Evolutionary conservation across 2,329 filamentous ascomycete genomes (phyloP), one percentile per base, ranked within the genome.

Genomic region (Macrophomina tecta): DNA sequence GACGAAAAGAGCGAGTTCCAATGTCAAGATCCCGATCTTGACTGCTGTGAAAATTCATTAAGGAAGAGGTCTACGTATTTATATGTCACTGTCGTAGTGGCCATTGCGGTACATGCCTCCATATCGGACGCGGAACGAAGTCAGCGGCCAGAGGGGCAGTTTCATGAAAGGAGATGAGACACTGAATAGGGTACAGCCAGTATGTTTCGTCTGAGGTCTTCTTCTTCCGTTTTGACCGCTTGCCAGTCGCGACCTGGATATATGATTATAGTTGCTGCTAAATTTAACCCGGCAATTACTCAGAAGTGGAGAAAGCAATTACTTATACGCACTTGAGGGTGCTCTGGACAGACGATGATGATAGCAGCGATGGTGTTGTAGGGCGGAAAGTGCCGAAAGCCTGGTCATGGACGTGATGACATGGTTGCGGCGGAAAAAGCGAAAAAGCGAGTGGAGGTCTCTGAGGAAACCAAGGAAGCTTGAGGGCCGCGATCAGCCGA

Each of bases 371-470:
- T 28, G 48, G 48, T 14, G 9, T 12, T 30, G 9, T 1, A 28
- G 6, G 18, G 18, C 48, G 48, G 48, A 30, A 5, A 28, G 2
- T 51, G 23, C 48, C 23, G 48, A 3, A 51, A 51, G 14, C 18
- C 5, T 14, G 7, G n/a, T 28, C 8, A 28, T 28, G 48, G 9
- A 14, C 48, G 8, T 18, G 5, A 4, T 28, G 23, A 30, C 12
- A 51, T 51, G 23, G 48, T 51, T 32, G 9, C 9, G 23, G 48
- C 30, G 48, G 48, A n/a, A 51, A 48, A 51, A 51, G 48, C 12
- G 48, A 51, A 51, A 51, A 23, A 45, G 16, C 11, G 38, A 18
- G 48, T 51, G 48, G 48, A n/a, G 48, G 32, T 51, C 48, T 51
- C 23, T 0, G 48, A 30, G 5, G 16, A 14, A 9, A 14, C 5